Percentiles rank a stretch among this genome's conserved stretches.
These are phyloP conservation scores for Cupressus sempervirens DNA, from an alignment of 75 land plant genomes.

Conservation along the genomic window DNA sequence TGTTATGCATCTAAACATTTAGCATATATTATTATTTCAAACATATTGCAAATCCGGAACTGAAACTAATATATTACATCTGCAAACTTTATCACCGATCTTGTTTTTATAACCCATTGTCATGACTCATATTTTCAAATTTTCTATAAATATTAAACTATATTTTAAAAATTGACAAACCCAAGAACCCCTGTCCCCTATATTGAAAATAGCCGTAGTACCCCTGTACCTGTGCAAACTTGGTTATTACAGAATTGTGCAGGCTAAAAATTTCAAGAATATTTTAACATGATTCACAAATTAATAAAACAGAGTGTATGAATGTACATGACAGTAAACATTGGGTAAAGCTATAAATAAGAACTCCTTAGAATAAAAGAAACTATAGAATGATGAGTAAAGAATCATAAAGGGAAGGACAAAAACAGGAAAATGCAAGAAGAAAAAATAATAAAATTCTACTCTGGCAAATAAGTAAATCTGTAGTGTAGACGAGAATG, in stretches of 20 bases:
- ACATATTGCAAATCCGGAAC: too few species aligned
- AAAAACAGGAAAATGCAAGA: neutral
- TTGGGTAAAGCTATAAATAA: neutral
- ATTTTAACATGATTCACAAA: neutral
- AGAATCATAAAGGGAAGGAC: neutral
- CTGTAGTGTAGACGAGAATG: neutral
- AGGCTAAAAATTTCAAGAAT: neutral
- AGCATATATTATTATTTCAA: too few species aligned
- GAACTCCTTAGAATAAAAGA: neutral
- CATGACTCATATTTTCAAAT: too few species aligned
- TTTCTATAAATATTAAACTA: too few species aligned
- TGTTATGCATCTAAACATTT: too few species aligned
- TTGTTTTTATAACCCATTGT: too few species aligned
- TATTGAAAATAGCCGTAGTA: too few species aligned
- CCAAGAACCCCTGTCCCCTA: too few species aligned
- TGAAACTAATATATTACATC: too few species aligned
- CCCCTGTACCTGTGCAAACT: too few species aligned
- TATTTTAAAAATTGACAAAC: too few species aligned
- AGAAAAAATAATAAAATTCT: slow-evolving; percentile 2
- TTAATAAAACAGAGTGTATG: neutral
- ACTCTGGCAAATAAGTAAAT: neutral
- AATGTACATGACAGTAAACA: neutral
- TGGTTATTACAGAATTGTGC: neutral
- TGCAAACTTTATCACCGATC: too few species aligned
- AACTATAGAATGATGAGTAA: neutral